These are phyloP conservation scores for Emiliania huxleyi DNA, from an alignment of 78 protist genomes.

Conservation along the genomic window DNA sequence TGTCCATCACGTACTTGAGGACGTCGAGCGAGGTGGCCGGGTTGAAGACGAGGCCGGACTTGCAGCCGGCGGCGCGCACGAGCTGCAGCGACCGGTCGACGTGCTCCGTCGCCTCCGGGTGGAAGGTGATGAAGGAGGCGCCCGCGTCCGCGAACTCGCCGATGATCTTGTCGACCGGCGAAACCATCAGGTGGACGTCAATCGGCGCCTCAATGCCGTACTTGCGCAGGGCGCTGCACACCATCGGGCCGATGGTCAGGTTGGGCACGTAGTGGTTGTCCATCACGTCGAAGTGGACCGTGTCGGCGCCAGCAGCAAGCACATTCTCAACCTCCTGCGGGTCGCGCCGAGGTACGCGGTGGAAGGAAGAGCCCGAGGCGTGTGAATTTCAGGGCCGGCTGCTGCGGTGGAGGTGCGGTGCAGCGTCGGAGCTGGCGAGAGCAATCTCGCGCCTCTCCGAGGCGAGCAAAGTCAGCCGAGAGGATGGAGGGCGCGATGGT, in stretches of 20 bases:
- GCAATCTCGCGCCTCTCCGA: too few species aligned
- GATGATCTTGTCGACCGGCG: conserved; percentile 28
- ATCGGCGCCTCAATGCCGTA: conserved; percentile 15
- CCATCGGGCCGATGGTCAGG: conserved; percentile 62
- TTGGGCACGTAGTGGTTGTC: conserved; percentile 68
- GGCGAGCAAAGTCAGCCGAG: conserved; percentile 47
- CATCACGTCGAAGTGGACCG: conserved; percentile 63
- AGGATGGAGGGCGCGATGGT: conserved; percentile 64
- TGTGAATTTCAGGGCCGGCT: too few species aligned
- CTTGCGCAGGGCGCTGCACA: conserved; percentile 41
- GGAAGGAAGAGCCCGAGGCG: too few species aligned
- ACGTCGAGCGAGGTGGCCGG: conserved; percentile 50
- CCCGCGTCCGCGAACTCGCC: conserved; percentile 32
- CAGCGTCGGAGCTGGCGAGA: too few species aligned
- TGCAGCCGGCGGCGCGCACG: conserved; percentile 17
- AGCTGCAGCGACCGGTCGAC: not conserved
- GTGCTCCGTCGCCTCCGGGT: conserved; percentile 51
- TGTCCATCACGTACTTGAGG: conserved; percentile 39
- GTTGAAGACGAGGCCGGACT: conserved; percentile 57
- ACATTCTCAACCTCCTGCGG: conserved; percentile 42
- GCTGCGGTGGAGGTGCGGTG: too few species aligned
- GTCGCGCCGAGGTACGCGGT: too few species aligned
- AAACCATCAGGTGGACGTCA: conserved; percentile 64
- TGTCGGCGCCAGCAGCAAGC: conserved; percentile 55
- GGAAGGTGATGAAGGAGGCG: conserved; percentile 59